These are phyloP conservation scores for Phytophthora sojae DNA, from an alignment of 352 stramenopile species.

Conservation along the genomic window DNA sequence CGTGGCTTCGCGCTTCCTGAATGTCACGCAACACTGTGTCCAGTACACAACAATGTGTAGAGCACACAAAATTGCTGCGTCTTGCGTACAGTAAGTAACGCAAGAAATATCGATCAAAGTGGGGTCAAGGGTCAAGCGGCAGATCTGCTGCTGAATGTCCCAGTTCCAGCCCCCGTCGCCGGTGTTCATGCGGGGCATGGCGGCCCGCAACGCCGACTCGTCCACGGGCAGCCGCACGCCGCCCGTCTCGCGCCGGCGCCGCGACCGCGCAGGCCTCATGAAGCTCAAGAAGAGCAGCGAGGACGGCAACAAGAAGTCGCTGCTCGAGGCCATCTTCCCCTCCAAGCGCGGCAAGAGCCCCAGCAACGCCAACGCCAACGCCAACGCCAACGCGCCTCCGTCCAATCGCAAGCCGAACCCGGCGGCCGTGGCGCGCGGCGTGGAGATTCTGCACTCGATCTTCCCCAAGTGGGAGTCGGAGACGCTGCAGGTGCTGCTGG, in stretches of 20 bases:
- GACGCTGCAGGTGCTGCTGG: constrained; percentile 75
- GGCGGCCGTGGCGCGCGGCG: constrained; percentile 60
- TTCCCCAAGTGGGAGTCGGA: constrained; percentile 83
- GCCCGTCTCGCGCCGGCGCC: constrained; percentile 10
- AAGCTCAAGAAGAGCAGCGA: constrained; percentile 44
- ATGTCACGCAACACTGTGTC: too few species aligned
- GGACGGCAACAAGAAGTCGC: constrained; percentile 43
- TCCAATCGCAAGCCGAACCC: constrained; percentile 40
- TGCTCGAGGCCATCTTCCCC: constrained; percentile 63
- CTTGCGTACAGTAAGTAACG: too few species aligned
- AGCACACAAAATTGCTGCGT: too few species aligned
- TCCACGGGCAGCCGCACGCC: constrained; percentile 18
- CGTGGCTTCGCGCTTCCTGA: not conserved
- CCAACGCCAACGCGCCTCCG: constrained; percentile 3
- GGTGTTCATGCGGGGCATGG: constrained; percentile 19
- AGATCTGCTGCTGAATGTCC: constrained; percentile 22
- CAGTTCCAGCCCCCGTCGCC: constrained; percentile 34
- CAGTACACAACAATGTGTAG: too few species aligned
- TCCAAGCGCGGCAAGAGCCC: constrained; percentile 47
- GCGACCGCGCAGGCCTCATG: constrained; percentile 25
- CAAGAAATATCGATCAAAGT: not conserved
- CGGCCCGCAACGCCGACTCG: constrained; percentile 9
- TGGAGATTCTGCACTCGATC: constrained; percentile 82
- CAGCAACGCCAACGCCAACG: constrained; percentile 7
- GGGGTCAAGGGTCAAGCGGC: not conserved